These are phyloP conservation scores for Santalum album DNA, from an alignment of 164 flowering plant genomes.

Conservation along the genomic window DNA sequence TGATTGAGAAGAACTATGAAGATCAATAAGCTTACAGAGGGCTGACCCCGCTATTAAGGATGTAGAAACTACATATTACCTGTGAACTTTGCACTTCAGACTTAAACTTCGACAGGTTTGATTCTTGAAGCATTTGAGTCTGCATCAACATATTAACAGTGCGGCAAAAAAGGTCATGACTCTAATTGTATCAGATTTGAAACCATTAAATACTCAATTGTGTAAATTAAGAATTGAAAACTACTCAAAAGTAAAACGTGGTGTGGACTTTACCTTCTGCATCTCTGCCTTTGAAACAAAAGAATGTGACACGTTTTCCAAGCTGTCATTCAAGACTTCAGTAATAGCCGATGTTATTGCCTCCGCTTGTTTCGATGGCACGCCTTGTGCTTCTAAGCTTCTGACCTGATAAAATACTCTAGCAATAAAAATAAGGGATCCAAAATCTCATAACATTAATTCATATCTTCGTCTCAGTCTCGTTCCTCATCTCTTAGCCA, in stretches of 20 bases:
- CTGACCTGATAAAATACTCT: conserved; percentile 39
- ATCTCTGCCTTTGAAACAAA: conserved; percentile 55
- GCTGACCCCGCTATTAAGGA: no score
- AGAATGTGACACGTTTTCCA: conserved; percentile 60
- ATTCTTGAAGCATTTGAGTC: conserved; percentile 57
- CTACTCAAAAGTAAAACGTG: neutral
- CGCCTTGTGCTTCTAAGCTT: conserved; percentile 61
- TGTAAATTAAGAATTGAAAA: neutral
- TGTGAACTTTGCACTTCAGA: conserved; percentile 67
- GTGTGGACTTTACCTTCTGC: conserved; percentile 49
- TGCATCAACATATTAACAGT: conserved; percentile 11
- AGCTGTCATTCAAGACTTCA: conserved; percentile 65
- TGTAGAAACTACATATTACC: conserved; percentile 32
- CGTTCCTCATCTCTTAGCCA: no score
- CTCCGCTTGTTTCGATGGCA: conserved; percentile 78
- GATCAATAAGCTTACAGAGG: no score
- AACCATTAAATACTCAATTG: neutral
- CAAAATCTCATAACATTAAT: neutral
- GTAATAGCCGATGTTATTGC: conserved; percentile 74
- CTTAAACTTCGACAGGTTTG: conserved; percentile 57
- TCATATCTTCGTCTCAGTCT: neutral
- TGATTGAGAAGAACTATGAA: no score
- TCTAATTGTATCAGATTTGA: neutral
- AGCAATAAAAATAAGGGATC: no score
- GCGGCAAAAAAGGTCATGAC: neutral